These are phyloP conservation scores for Eremothecium gossypii DNA, from an alignment of 1,139 yeast genomes.

Conservation along the genomic window DNA sequence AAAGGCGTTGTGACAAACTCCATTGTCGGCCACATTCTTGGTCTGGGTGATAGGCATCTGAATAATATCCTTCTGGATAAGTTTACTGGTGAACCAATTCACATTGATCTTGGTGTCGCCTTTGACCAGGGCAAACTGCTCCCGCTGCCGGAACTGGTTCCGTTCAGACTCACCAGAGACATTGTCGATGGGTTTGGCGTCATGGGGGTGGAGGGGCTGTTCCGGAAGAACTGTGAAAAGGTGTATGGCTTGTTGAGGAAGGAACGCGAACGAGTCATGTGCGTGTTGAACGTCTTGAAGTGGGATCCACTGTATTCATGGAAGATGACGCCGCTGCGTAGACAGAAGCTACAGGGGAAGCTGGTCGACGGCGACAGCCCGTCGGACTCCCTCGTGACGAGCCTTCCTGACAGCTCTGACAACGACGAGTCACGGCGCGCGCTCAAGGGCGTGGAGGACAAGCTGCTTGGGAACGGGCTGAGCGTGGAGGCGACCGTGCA, in stretches of 20 bases:
- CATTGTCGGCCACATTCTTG: constrained; percentile 77
- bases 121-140: constrained; percentile 84
- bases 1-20: constrained; percentile 80
- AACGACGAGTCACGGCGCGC: constrained; percentile 66
- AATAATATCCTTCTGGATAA: constrained; percentile 80
- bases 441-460: constrained; percentile 59
- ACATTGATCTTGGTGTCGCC: constrained; percentile 92
- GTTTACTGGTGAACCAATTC: constrained; percentile 80
- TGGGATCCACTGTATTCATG: constrained; percentile 93
- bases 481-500: constrained; percentile 80
- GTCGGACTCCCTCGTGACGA: constrained; percentile 8
- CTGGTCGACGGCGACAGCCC: constrained; percentile 19
- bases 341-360: constrained; percentile 41
- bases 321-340: constrained; percentile 68
- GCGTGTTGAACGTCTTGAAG: constrained; percentile 74
- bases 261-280: constrained; percentile 61
- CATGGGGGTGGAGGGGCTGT: constrained; percentile 70
- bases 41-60: constrained; percentile 92
- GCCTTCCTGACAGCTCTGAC: constrained; percentile 24
- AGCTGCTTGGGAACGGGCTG: constrained; percentile 55
- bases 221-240: constrained; percentile 62
- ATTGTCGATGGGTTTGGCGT: constrained; percentile 89
- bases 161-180: constrained; percentile 85
- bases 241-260: constrained; percentile 59
- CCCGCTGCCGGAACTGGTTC: constrained; percentile 87